Conservation (phyloP, 257 asterid species). For the Forsythia suspensa region DNA sequence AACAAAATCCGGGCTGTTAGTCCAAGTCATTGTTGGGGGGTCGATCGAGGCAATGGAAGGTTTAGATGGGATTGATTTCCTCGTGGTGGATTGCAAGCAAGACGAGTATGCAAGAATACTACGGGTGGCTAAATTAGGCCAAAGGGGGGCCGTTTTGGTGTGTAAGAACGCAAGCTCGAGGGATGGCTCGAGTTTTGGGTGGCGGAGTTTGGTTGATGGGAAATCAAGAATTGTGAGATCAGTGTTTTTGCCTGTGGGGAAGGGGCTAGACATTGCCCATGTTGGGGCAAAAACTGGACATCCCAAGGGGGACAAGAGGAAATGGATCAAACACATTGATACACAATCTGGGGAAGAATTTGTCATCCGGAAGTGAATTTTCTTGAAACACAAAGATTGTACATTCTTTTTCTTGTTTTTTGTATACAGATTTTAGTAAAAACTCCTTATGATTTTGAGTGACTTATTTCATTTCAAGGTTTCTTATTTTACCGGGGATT, state of each 20-base stretch:
- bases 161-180: constrained; percentile 70
- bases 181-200: constrained; percentile 48
- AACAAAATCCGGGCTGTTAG: constrained; percentile 41
- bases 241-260: constrained; percentile 81
- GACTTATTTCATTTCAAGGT: too few species aligned
- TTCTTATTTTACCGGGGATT: too few species aligned
- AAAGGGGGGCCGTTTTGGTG: constrained; percentile 74
- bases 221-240: constrained; percentile 64
- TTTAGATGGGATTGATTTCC: constrained; percentile 57
- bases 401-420: not conserved
- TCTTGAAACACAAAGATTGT: not conserved
- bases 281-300: constrained; percentile 36
- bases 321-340: constrained; percentile 43
- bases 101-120: constrained; percentile 47
- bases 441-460: too few species aligned
- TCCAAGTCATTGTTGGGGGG: constrained; percentile 45
- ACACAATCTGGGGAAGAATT: constrained; percentile 38
- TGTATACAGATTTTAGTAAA: not conserved
- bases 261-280: constrained; percentile 78
- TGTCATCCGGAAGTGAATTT: constrained; percentile 29
- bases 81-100: constrained; percentile 61
- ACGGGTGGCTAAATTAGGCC: constrained; percentile 61
- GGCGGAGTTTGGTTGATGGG: constrained; percentile 58
- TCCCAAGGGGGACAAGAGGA: not conserved
- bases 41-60: constrained; percentile 46